Evolutionary conservation across 768 basidiomycete genomes (phyloP), one percentile per base, ranked within the genome.

Genomic region (Rossbeevera mucosa): DNA sequence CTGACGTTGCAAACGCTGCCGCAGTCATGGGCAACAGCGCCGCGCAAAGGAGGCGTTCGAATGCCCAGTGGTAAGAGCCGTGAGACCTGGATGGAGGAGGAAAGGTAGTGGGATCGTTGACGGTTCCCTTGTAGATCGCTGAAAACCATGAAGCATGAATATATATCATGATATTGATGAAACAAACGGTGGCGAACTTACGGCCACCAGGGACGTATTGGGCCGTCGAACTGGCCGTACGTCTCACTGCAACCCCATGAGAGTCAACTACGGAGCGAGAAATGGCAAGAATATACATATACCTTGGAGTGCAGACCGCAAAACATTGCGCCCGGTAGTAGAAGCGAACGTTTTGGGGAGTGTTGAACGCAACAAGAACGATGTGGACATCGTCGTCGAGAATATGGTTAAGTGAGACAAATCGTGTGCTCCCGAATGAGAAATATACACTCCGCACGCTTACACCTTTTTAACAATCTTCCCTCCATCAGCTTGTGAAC

Each of bases 71-170:
- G 72, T 96, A 85, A 2, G 93, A 94, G 46, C 96, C 95, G 62
- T 94, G 89, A 1, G 81, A 70, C 65, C 80, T 86, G 53, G 81
- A 86, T 5, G 93, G 81, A 5, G 84, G 68, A 20, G 95, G 94
- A 76, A 95, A 97, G 8, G 83, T 74, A 2, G 90, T 93, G 2
- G 94, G 89, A 68, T 99, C 96, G 72, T 99, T 98, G 54, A 93
- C 94, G 26, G 91, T 89, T 47, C 95, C 96, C 67, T 82, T 82
- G 73, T 87, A 81, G 64, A 96, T 80, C 53, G 94, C 93, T 91
- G 56, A 16, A 25, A 26, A 29, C 2, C 18, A 41, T 42, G 14
- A 25, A 1, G 7, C 14, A 0, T 59, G 16, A 49, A 45, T n/a
- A n/a, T n/a, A n/a, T n/a, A n/a, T 44, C 7, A 20, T 25, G 40